Percentiles rank a stretch among this genome's conserved stretches.
Conservation (phyloP, 352 stramenopile genomes). For the Globisporangium barbulae region DNA sequence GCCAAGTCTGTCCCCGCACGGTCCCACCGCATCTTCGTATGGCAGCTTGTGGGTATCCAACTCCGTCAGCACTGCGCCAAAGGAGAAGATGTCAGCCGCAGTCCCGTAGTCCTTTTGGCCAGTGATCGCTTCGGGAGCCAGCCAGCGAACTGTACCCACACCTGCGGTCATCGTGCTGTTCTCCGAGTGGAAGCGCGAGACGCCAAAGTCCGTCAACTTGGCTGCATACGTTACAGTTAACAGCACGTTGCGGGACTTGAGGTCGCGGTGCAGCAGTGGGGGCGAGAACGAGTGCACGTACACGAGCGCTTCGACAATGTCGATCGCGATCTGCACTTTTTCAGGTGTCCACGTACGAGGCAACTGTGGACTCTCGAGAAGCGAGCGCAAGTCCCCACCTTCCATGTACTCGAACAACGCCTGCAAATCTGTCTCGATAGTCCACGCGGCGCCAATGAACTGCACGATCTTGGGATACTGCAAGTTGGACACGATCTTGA, state of each 20-base stretch:
- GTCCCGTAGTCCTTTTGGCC: not conserved
- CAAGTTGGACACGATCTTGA: slow-evolving; percentile 46
- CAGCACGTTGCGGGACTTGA: slow-evolving; percentile 62
- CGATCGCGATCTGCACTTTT: slow-evolving; percentile 53
- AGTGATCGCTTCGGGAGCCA: slow-evolving; percentile 7
- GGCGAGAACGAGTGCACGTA: slow-evolving; percentile 64
- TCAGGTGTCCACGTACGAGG: slow-evolving; percentile 28
- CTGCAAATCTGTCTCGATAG: slow-evolving; percentile 42
- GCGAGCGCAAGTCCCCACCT: slow-evolving; percentile 40
- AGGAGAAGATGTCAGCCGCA: slow-evolving; percentile 9
- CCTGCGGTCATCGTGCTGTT: slow-evolving; percentile 46
- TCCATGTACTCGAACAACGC: slow-evolving; percentile 69
- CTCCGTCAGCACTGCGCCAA: not conserved
- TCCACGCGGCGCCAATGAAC: slow-evolving; percentile 55
- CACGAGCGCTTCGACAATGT: slow-evolving; percentile 58
- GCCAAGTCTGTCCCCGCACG: not conserved
- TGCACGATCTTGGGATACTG: slow-evolving; percentile 46
- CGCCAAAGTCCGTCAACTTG: slow-evolving; percentile 64
- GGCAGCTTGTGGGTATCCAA: slow-evolving; percentile 4
- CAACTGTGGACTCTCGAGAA: slow-evolving; percentile 19
- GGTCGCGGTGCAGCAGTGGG: slow-evolving; percentile 52
- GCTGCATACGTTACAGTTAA: slow-evolving; percentile 27
- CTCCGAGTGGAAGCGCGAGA: slow-evolving; percentile 34
- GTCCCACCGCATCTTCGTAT: not conserved
- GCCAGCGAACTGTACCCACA: not conserved